Evolutionary conservation across 116 monocot genomes (phyloP).

Genomic region (Iris pallida): DNA sequence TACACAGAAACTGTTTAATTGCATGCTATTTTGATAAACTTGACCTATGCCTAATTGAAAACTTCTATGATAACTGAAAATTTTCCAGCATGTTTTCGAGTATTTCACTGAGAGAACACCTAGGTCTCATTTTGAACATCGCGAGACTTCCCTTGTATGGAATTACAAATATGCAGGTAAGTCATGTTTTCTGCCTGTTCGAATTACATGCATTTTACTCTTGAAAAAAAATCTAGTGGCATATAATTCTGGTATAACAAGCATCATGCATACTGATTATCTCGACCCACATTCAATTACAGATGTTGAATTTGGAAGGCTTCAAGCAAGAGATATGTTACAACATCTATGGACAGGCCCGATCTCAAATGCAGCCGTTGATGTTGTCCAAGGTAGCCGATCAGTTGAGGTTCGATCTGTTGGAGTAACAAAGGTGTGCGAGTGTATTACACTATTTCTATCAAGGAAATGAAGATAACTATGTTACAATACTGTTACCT

Average conservation of each 20-base stretch:
- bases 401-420: slow-evolving; percentile 99
- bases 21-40: slow-evolving; percentile 12
- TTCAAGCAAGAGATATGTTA: slow-evolving; percentile 97
- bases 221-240: too few species aligned
- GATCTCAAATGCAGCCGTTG: slow-evolving; percentile 98
- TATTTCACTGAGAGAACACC: slow-evolving; percentile 98
- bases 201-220: too few species aligned
- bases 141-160: slow-evolving; percentile 96
- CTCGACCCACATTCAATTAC: background rate
- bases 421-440: slow-evolving; percentile 91
- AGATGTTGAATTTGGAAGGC: slow-evolving; percentile 99
- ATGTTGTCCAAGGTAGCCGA: slow-evolving; percentile 96
- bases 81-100: slow-evolving; percentile 90
- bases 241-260: background rate
- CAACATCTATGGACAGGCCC: slow-evolving; percentile 99
- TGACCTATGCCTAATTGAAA: slow-evolving; percentile 3
- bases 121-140: slow-evolving; percentile 97
- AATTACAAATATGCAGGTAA: slow-evolving; percentile 99
- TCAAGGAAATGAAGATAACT: too few species aligned
- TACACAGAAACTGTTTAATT: background rate
- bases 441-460: background rate
- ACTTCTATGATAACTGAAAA: too few species aligned
- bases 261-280: background rate
- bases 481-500: too few species aligned
- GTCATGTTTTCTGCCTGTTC: background rate